A percentile compares a stretch with the other conserved stretches of the same genome.
These are phyloP conservation scores for Saccharomyces uvarum DNA, from an alignment of 1,139 yeast species.

Conservation along the genomic window DNA sequence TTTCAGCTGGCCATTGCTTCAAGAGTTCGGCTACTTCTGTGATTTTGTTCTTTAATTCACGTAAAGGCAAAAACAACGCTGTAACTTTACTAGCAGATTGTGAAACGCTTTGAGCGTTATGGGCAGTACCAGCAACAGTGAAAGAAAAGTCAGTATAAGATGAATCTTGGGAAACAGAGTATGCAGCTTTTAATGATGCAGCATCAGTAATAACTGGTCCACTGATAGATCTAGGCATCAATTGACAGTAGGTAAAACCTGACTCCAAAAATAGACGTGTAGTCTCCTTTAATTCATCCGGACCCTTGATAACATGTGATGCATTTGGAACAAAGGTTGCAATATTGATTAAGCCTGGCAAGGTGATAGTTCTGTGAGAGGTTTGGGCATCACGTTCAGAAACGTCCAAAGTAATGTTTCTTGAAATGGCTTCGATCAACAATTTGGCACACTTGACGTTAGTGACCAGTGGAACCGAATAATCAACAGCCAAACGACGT, in stretches of 20 bases:
- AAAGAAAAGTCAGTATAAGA: slow-evolving; percentile 79
- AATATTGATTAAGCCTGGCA: slow-evolving; percentile 84
- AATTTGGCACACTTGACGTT: slow-evolving; percentile 96
- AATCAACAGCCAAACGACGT: slow-evolving; percentile 99
- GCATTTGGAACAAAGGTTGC: slow-evolving; percentile 72
- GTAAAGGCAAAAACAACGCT: slow-evolving; percentile 74
- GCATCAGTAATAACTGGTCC: slow-evolving; percentile 62
- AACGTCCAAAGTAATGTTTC: slow-evolving; percentile 60
- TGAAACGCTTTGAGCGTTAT: slow-evolving; percentile 55
- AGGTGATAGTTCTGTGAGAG: slow-evolving; percentile 69
- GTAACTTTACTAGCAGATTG: slow-evolving; percentile 64
- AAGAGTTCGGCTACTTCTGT: slow-evolving; percentile 73
- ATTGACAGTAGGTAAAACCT: slow-evolving; percentile 82
- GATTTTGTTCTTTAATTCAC: slow-evolving; percentile 62
- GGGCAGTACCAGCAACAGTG: slow-evolving; percentile 73
- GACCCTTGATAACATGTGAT: slow-evolving; percentile 39
- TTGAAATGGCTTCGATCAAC: slow-evolving; percentile 83
- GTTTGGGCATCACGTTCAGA: slow-evolving; percentile 82
- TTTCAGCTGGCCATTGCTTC: slow-evolving; percentile 72
- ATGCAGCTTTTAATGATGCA: slow-evolving; percentile 56
- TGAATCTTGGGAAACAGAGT: slow-evolving; percentile 47
- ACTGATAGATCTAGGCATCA: slow-evolving; percentile 63
- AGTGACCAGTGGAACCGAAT: slow-evolving; percentile 93
- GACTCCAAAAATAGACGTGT: slow-evolving; percentile 69
- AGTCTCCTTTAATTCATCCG: slow-evolving; percentile 52